Percentiles rank a stretch among this genome's conserved stretches.
These are phyloP conservation scores for Russula emetica DNA, from an alignment of 768 basidiomycete species.

Conservation along the genomic window DNA sequence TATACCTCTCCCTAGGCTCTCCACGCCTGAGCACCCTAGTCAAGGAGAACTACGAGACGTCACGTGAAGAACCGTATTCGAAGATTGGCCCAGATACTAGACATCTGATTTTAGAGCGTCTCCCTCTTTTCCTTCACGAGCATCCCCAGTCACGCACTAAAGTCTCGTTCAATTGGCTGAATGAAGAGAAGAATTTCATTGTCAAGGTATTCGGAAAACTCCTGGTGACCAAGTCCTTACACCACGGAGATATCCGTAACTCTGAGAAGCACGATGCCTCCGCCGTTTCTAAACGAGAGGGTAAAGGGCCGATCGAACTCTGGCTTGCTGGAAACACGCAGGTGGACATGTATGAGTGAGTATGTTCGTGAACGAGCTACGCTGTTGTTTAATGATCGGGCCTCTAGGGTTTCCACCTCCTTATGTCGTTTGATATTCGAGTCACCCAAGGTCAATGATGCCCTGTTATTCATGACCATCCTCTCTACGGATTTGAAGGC, in stretches of 20 bases:
- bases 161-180: conserved; percentile 65
- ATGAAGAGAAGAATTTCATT: conserved; percentile 56
- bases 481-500: conserved; percentile 85
- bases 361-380: conserved; percentile 26
- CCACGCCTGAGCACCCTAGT: conserved; percentile 67
- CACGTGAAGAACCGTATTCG: conserved; percentile 47
- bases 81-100: conserved; percentile 51
- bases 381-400: neutral
- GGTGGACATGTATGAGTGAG: conserved; percentile 91
- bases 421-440: conserved; percentile 78
- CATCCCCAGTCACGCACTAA: conserved; percentile 63
- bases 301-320: conserved; percentile 61
- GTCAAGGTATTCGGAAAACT: conserved; percentile 67
- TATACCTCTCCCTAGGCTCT: conserved; percentile 76
- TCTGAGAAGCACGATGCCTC: conserved; percentile 64
- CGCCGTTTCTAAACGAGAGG: conserved; percentile 56
- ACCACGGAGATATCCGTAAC: conserved; percentile 46
- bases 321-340: conserved; percentile 73
- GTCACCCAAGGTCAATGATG: conserved; percentile 77
- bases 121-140: conserved; percentile 90
- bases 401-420: conserved; percentile 73
- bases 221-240: conserved; percentile 56
- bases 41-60: conserved; percentile 68
- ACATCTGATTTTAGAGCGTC: conserved; percentile 67
- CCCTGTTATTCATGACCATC: conserved; percentile 88